Conservation (phyloP, 2,329 filamentous ascomycete species). For the Epichloe amarillans region DNA sequence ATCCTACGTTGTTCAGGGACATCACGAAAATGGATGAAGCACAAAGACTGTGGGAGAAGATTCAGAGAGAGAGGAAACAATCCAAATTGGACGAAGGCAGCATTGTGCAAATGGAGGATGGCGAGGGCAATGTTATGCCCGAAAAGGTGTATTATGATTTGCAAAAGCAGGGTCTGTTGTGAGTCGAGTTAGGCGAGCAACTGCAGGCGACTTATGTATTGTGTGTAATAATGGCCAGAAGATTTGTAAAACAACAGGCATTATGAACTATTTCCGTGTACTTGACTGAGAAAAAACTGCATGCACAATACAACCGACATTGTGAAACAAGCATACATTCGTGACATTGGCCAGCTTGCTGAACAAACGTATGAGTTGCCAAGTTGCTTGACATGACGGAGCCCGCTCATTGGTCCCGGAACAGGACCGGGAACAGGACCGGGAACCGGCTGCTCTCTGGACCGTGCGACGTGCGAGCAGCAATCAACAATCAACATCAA, state of each 20-base stretch:
- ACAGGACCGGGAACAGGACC: no score
- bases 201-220: neutral
- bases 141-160: conserved; percentile 96
- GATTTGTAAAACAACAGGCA: no score
- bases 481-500: neutral
- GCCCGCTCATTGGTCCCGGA: no score
- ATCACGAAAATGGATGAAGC: conserved; percentile 90
- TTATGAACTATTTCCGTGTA: no score
- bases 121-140: conserved; percentile 95
- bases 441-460: no score
- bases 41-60: conserved; percentile 79
- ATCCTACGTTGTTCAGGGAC: conserved; percentile 81
- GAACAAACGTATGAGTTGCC: no score
- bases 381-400: no score
- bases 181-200: conserved; percentile 11
- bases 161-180: conserved; percentile 80
- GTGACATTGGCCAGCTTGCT: no score
- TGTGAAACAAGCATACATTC: no score
- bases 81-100: conserved; percentile 64
- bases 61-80: conserved; percentile 73
- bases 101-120: conserved; percentile 97
- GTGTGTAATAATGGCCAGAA: neutral
- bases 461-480: neutral
- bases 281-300: no score
- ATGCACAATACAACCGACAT: no score